phyloP scores from a whole-genome alignment of 805 yeast species.

The Starmerella cellae region DNA sequence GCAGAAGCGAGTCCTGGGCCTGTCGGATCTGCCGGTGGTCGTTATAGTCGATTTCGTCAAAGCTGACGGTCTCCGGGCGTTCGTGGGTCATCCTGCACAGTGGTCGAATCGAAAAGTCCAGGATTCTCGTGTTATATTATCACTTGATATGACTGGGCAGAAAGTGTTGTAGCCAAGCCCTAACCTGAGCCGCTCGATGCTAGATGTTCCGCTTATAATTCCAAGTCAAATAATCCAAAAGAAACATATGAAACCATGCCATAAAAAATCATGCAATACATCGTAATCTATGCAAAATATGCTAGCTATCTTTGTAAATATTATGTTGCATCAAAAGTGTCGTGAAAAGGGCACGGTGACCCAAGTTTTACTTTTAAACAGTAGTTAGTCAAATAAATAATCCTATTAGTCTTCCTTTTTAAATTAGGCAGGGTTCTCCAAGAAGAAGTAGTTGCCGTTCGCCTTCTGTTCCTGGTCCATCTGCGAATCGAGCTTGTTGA shows the following conservation, averaged over 20 bases:
- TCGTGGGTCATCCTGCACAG: conserved; percentile 21
- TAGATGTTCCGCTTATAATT: no score
- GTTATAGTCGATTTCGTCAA: conserved; percentile 68
- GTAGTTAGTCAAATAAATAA: neutral
- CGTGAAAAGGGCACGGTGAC: no score
- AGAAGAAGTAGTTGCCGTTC: conserved; percentile 88
- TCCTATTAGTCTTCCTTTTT: neutral
- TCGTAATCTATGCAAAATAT: no score
- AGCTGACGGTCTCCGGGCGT: conserved; percentile 58
- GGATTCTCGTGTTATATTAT: neutral
- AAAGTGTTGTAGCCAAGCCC: no score
- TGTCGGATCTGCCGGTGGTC: conserved; percentile 46
- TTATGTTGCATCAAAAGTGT: no score
- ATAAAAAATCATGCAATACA: no score
- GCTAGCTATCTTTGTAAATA: no score
- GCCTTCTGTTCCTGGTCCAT: conserved; percentile 97
- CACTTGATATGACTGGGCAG: conserved; percentile 1
- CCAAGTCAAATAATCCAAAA: no score
- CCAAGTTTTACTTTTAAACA: no score
- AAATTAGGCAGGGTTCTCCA: conserved; percentile 48
- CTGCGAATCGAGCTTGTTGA: conserved; percentile 93
- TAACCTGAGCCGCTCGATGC: no score
- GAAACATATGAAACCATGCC: no score
- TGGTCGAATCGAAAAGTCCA: neutral
- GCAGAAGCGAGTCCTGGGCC: conserved; percentile 65